Evolutionary conservation across 2,329 filamentous ascomycete species (phyloP).

Genomic region (Neospermospora avenae): DNA sequence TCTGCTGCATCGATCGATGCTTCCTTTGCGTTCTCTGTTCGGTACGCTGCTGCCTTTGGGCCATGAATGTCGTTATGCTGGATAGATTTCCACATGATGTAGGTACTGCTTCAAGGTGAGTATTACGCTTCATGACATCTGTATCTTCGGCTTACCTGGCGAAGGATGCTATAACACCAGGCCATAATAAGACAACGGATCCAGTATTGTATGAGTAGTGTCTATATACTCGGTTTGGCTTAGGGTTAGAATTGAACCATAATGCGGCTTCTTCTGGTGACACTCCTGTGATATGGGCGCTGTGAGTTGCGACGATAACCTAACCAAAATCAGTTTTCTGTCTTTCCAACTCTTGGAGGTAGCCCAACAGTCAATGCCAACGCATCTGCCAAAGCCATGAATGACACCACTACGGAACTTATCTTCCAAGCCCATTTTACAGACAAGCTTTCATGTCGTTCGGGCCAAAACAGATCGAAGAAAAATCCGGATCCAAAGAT

Average conservation of each 20-base stretch:
- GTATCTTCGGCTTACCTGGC: slow-evolving; percentile 39
- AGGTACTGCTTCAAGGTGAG: slow-evolving; percentile 28
- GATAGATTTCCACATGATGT: slow-evolving; percentile 37
- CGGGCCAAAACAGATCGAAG: slow-evolving; percentile 60
- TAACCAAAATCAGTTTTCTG: slow-evolving; percentile 12
- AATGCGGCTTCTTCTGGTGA: slow-evolving; percentile 29
- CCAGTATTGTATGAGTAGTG: slow-evolving; percentile 49
- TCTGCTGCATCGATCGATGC: slow-evolving; percentile 13
- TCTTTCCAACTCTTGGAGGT: neutral
- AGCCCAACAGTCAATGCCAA: slow-evolving; percentile 43
- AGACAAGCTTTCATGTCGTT: slow-evolving; percentile 45
- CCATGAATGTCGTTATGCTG: slow-evolving; percentile 35
- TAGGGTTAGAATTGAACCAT: slow-evolving; percentile 36
- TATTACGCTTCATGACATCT: neutral
- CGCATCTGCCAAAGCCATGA: slow-evolving; percentile 46
- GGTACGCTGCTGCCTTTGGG: slow-evolving; percentile 26
- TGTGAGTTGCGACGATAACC: slow-evolving; percentile 45
- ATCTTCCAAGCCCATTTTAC: slow-evolving; percentile 54
- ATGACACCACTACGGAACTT: slow-evolving; percentile 45
- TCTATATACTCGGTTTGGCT: slow-evolving; percentile 42
- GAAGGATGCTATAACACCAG: slow-evolving; percentile 47
- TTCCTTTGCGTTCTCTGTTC: slow-evolving; percentile 17
- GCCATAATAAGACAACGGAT: slow-evolving; percentile 51
- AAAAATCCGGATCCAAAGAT: slow-evolving; percentile 59
- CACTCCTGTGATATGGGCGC: slow-evolving; percentile 44